Percentiles rank a stretch among this genome's conserved stretches.
Conservation (phyloP, 108 stramenopile genomes). For the Fragilaria crotonensis region DNA sequence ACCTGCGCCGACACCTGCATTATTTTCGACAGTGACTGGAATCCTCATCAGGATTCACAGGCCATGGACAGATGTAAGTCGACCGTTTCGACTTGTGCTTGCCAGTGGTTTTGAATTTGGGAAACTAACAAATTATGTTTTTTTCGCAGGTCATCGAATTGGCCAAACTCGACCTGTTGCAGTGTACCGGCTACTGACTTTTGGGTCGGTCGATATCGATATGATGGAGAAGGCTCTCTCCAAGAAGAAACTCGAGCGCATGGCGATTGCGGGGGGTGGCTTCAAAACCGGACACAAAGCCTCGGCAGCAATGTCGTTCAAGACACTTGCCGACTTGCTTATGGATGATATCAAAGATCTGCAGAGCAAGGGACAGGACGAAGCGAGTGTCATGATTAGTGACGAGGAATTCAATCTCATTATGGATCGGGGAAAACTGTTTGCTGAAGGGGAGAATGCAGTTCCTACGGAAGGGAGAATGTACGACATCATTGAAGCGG, state of each 20-base stretch:
- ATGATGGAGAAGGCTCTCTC: constrained; percentile 98
- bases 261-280: constrained; percentile 94
- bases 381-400: constrained; percentile 66
- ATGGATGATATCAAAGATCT: constrained; percentile 88
- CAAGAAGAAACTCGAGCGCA: constrained; percentile 93
- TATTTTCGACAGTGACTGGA: constrained; percentile 98
- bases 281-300: constrained; percentile 86
- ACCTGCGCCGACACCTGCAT: constrained; percentile 93
- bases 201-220: constrained; percentile 93
- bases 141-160: constrained; percentile 61
- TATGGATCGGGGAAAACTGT: constrained; percentile 78
- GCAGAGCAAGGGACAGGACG: constrained; percentile 54
- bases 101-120: neutral
- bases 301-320: constrained; percentile 65
- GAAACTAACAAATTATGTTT: no score
- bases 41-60: constrained; percentile 91
- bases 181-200: constrained; percentile 93
- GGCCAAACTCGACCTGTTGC: constrained; percentile 91
- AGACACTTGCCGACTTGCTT: constrained; percentile 64
- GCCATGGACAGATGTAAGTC: constrained; percentile 84
- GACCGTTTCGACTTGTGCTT: neutral
- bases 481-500: constrained; percentile 82
- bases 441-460: constrained; percentile 54
- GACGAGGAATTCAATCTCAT: constrained; percentile 86
- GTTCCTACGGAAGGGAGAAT: constrained; percentile 83